Conservation (phyloP, 129 eudicot genomes). For the Flaveria brownii region DNA sequence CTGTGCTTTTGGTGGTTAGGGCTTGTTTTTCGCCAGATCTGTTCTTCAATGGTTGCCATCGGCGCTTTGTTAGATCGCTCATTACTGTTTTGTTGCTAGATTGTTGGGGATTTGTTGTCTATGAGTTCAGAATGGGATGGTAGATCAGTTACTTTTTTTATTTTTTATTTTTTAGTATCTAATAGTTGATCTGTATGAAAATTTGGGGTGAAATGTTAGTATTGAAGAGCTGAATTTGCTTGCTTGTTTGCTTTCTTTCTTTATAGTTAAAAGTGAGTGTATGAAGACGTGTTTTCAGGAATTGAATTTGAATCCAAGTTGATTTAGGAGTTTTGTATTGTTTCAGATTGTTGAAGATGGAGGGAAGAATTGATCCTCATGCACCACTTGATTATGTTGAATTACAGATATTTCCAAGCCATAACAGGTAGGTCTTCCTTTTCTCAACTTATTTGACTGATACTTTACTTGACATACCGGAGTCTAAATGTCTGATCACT, state of each 20-base stretch:
- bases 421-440: conserved; percentile 59
- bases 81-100: not conserved
- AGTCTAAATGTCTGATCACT: not conserved
- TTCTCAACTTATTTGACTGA: not conserved
- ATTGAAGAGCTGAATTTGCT: conserved; percentile 1
- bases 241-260: not conserved
- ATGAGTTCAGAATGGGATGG: not conserved
- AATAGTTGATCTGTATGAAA: conserved; percentile 18
- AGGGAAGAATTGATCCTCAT: conserved; percentile 62
- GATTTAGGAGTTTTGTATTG: conserved; percentile 8
- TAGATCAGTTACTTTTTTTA: conserved; percentile 8
- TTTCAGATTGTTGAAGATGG: conserved; percentile 57
- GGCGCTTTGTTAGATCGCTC: not conserved
- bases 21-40: conserved; percentile 45
- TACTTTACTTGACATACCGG: not conserved
- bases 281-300: conserved; percentile 7
- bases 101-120: conserved; percentile 11
- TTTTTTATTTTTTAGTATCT: not conserved
- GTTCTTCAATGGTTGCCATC: conserved; percentile 18
- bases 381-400: conserved; percentile 68
- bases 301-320: not conserved
- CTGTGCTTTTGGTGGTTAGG: conserved; percentile 15
- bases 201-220: conserved; percentile 18
- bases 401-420: conserved; percentile 64
- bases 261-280: not conserved